Base-by-base conservation (phyloP, 176 grass and related monocot genomes). In the Aegilops tauschii region DNA sequence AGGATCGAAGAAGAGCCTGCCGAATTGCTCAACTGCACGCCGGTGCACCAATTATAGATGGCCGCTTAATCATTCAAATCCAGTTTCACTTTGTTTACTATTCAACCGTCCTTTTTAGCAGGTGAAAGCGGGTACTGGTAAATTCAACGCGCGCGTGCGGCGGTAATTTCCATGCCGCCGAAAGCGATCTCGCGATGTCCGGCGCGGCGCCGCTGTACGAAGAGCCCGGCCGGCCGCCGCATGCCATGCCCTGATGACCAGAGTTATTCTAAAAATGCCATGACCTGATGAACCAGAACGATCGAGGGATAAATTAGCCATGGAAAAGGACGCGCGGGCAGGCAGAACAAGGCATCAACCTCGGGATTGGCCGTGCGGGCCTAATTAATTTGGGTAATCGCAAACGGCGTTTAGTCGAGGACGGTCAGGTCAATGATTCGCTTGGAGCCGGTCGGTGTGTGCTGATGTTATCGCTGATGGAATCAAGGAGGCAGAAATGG, bases 181-280 rank as follows among this genome's bases (percentile, higher is more conserved):
- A 62, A 62, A 62, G 61, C 11, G n/a, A 77, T 82, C 79, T 77
- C 47, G 61, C 16, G 78, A 90, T 82, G 77, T 54, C 88, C 83
- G 72, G 78, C 79, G 10, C 49, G 64, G 80, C 87, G 73, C 80
- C 80, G 45, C 68, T 72, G 77, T 28, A 61, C 50, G 50, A 5
- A 18, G 16, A 18, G 50, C 50, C 5, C n/a, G 3, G n/a, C 61
- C 21, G 8, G 61, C 61, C 61, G n/a, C 8, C 61, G 12, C 61
- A 62, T 62, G 61, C 61, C 30, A 49, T 0, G 42, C 3, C 36
- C 17, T 47, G 44, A 40, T 8, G 37, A 39, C 37, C 37, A 9
- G 37, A 1, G 39, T 9, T 40, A 40, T 39, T 39, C 37, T 39
- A 9, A 40, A 40, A 40, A 40, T 40, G 39, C 39, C 39, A 37